Conservation (phyloP, 2,329 filamentous ascomycete genomes). For the Ascochyta rabiei region DNA sequence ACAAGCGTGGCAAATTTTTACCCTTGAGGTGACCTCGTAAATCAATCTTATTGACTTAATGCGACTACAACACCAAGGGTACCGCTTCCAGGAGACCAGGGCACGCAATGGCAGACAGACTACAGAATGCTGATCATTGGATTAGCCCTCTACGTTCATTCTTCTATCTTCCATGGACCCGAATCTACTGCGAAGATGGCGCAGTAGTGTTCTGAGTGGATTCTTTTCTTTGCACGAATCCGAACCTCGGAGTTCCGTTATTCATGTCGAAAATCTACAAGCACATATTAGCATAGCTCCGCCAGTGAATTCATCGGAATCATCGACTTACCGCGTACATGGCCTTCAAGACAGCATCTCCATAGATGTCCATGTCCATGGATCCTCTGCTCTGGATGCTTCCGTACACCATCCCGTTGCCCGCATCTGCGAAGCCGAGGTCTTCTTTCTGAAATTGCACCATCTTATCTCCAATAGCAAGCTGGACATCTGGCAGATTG, state of each 20-base stretch:
- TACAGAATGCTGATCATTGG: no score
- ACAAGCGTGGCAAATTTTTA: no score
- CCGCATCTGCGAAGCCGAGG: conserved; percentile 31
- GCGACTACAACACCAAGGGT: no score
- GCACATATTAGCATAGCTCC: background rate
- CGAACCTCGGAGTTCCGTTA: conserved; percentile 26
- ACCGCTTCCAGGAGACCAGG: no score
- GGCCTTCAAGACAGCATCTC: conserved; percentile 30
- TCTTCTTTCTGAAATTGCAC: conserved; percentile 34
- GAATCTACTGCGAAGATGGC: conserved; percentile 20
- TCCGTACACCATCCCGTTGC: conserved; percentile 29
- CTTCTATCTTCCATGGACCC: background rate
- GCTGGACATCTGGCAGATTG: conserved; percentile 22
- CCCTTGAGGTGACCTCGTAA: no score
- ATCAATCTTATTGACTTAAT: no score
- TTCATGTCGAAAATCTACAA: conserved; percentile 32
- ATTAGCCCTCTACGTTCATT: background rate
- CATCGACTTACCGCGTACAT: conserved; percentile 28
- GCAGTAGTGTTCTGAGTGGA: conserved; percentile 22
- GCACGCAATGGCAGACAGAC: no score
- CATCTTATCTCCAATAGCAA: conserved; percentile 27
- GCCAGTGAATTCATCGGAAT: background rate
- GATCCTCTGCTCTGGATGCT: conserved; percentile 29
- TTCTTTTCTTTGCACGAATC: conserved; percentile 31
- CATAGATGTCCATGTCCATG: conserved; percentile 33